Base-by-base conservation (phyloP, 371 early-diverging fungal species). In the Syncephalastrum contaminatum region DNA sequence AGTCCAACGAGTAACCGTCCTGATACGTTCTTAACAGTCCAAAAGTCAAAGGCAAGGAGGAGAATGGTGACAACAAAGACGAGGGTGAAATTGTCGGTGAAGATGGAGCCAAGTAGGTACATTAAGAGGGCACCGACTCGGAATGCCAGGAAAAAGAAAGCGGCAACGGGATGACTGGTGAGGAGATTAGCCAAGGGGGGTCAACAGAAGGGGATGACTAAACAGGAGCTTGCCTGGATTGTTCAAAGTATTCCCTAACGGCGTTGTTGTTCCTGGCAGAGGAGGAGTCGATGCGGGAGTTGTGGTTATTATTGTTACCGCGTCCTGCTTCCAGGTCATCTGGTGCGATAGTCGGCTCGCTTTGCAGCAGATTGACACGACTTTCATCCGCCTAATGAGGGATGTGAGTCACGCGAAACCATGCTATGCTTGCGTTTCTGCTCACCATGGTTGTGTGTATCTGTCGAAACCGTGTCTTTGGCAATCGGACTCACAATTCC, bases 1-100 rank as follows among this genome's bases (percentile, higher is more conserved):
- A 97, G 73, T 4, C 98, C 98, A 4, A 98, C 98, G 41, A 98
- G 79, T 46, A 95, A 73, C 53, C 98, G 83, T 3, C 98, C 98
- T 15, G 97, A 89, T 19, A 98, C 90, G 61, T 98, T 98, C 75
- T 98, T 98, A 44, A 96, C 96, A 4, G 96, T 95, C 98, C 98
- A 98, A 66, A 98, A 98, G 61, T 98, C 97, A 72, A 95, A 95
- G 6, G 96, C 87, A 42, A 98, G 87, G 19, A 91, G 76, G 24
- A 98, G 75, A 5, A 95, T 89, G 48, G 91, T 91, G 16, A 96
- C 56, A 22, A 98, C 93, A 73, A 98, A 97, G 4, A 90, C 77
- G n/a, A 96, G 67, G 27, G 96, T 86, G 71, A 94, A 96, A 71
- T 84, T 89, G 56, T 82, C 72, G n/a, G 89, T 85, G 61, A 93